Evolutionary conservation across 805 yeast genomes (phyloP).

Genomic region (Phaffomyces thermotolerans): DNA sequence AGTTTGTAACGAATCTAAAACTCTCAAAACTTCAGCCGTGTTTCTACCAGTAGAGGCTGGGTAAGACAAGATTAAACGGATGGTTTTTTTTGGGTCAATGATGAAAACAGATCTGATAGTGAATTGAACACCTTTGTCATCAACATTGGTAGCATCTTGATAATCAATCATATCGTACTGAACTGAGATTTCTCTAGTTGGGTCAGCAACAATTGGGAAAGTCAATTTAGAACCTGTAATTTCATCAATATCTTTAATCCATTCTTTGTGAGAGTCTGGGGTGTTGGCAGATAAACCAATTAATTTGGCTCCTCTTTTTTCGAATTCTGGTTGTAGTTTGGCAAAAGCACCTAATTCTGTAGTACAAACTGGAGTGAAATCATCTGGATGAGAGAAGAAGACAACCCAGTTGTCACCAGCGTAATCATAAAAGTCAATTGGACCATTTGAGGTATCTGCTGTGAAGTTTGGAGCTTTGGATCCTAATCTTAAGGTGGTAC

Average conservation of each 20-base stretch:
- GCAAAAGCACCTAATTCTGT: slow-evolving; percentile 76
- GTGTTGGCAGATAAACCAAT: slow-evolving; percentile 65
- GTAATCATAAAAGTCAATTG: slow-evolving; percentile 55
- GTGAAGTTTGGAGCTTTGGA: slow-evolving; percentile 64
- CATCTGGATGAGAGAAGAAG: slow-evolving; percentile 71
- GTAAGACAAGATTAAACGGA: slow-evolving; percentile 56
- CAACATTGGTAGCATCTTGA: slow-evolving; percentile 62
- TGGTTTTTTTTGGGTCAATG: slow-evolving; percentile 59
- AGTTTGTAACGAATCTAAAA: slow-evolving; percentile 60
- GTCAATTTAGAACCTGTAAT: slow-evolving; percentile 49
- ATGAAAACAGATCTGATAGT: slow-evolving; percentile 68
- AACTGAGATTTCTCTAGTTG: slow-evolving; percentile 50
- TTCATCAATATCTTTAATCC: slow-evolving; percentile 70
- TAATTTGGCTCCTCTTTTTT: slow-evolving; percentile 55
- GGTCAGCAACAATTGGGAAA: slow-evolving; percentile 68
- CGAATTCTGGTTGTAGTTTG: slow-evolving; percentile 61
- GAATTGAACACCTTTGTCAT: slow-evolving; percentile 54
- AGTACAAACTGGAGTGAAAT: slow-evolving; percentile 74
- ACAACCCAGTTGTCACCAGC: slow-evolving; percentile 58
- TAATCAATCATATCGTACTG: slow-evolving; percentile 65
- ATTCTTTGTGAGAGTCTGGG: slow-evolving; percentile 50
- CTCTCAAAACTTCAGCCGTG: slow-evolving; percentile 67
- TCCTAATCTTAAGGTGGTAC: slow-evolving; percentile 41
- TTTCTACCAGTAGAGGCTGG: slow-evolving; percentile 74
- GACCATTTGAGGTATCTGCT: slow-evolving; percentile 57